Evolutionary conservation across 2,329 filamentous ascomycete species (phyloP).

Genomic region (Nemania abortiva): DNA sequence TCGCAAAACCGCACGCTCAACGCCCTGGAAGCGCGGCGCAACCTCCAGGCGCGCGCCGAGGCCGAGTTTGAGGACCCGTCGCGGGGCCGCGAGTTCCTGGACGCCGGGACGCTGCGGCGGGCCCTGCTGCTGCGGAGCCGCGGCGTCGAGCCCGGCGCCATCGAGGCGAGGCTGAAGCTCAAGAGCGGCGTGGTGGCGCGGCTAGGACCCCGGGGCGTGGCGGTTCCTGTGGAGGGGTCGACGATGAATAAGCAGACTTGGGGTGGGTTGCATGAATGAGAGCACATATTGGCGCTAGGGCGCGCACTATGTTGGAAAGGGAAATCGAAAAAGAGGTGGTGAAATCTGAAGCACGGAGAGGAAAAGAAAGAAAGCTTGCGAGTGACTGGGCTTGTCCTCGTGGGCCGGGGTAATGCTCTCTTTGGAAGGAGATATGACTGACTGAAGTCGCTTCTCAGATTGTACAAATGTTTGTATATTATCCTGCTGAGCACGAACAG

Average conservation of each 20-base stretch:
- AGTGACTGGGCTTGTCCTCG: not conserved
- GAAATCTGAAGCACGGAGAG: not conserved
- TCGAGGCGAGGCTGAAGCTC: conserved; percentile 62
- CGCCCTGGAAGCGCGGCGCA: conserved; percentile 62
- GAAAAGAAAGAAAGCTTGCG: not conserved
- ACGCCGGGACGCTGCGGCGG: conserved; percentile 61
- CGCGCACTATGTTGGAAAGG: not conserved
- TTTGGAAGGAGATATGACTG: not conserved
- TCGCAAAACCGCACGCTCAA: conserved; percentile 61
- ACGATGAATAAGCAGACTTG: conserved; percentile 28
- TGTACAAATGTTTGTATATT: conserved; percentile 17
- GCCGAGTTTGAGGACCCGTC: conserved; percentile 59
- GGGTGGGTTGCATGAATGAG: conserved; percentile 32
- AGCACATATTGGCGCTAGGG: too few relatives aligned
- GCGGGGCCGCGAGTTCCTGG: conserved; percentile 60
- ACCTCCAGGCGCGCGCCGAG: conserved; percentile 58
- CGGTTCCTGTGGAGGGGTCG: conserved; percentile 52
- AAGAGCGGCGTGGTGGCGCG: conserved; percentile 59
- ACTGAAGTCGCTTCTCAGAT: not conserved
- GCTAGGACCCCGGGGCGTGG: conserved; percentile 58
- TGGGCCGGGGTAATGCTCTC: not conserved
- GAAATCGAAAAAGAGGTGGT: not conserved
- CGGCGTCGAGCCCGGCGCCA: conserved; percentile 55
- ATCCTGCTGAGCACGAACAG: not conserved
- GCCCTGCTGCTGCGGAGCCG: conserved; percentile 59